Evolutionary conservation across 2,329 filamentous ascomycete species (phyloP).

Genomic region (Aureobasidium sp.): DNA sequence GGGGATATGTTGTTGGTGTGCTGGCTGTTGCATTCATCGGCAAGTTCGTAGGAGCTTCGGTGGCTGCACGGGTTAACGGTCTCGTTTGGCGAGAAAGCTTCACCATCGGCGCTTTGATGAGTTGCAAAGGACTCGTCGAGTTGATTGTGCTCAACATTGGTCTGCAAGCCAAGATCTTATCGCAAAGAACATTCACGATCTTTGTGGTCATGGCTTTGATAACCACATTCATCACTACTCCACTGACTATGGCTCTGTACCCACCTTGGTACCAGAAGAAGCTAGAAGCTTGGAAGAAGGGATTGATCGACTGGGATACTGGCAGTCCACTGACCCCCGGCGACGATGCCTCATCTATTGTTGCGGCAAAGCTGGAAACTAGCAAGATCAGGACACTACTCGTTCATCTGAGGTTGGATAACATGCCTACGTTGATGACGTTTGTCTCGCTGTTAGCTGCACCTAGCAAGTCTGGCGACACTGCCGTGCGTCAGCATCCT

Average conservation of each 20-base stretch:
- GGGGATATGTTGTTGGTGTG: slow-evolving; percentile 84
- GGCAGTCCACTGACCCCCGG: slow-evolving; percentile 35
- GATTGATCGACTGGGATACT: slow-evolving; percentile 85
- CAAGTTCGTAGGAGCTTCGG: slow-evolving; percentile 75
- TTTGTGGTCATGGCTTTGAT: slow-evolving; percentile 91
- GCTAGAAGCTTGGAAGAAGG: slow-evolving; percentile 66
- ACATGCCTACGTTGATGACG: slow-evolving; percentile 72
- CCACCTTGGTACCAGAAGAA: slow-evolving; percentile 71
- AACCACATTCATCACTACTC: slow-evolving; percentile 78
- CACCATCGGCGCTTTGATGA: slow-evolving; percentile 86
- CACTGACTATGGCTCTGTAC: slow-evolving; percentile 65
- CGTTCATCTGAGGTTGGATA: slow-evolving; percentile 78
- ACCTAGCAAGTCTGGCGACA: slow-evolving; percentile 33
- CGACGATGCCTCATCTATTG: slow-evolving; percentile 29
- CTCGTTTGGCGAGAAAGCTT: slow-evolving; percentile 87
- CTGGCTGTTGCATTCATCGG: slow-evolving; percentile 74
- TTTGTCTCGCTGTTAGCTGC: slow-evolving; percentile 74
- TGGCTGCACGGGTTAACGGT: slow-evolving; percentile 69
- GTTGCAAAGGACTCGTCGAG: slow-evolving; percentile 91
- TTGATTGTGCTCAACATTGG: slow-evolving; percentile 88
- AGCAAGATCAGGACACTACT: slow-evolving; percentile 58
- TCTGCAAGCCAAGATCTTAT: slow-evolving; percentile 74
- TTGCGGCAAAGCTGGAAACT: slow-evolving; percentile 42
- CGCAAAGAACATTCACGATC: slow-evolving; percentile 77
- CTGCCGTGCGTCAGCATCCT: slow-evolving; percentile 33